These are phyloP conservation scores for Verticillium zaregamsianum DNA, from an alignment of 2,329 filamentous ascomycete species.

Conservation along the genomic window DNA sequence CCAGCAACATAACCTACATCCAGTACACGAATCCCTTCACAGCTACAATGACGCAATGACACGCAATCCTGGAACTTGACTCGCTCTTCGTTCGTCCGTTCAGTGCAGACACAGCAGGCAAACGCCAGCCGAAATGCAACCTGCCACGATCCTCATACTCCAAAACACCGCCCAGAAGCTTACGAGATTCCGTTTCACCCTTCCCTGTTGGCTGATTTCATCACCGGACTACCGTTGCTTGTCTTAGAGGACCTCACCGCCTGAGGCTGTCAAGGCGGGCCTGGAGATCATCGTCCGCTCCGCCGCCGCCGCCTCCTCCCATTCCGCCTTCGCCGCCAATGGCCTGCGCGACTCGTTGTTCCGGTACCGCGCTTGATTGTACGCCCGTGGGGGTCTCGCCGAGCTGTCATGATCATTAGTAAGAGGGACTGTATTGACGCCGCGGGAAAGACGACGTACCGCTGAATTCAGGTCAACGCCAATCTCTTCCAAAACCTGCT, in stretches of 20 bases:
- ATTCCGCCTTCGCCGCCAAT: conserved; percentile 56
- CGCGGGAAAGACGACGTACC: conserved; percentile 49
- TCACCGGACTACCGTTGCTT: neutral
- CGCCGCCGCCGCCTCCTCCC: conserved; percentile 54
- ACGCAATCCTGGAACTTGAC: neutral
- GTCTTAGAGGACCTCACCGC: conserved; percentile 31
- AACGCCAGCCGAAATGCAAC: conserved; percentile 1
- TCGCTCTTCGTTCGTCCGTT: neutral
- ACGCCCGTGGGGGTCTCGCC: conserved; percentile 86
- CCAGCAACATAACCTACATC: too few relatives aligned
- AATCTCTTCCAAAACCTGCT: conserved; percentile 94
- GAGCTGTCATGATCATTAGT: conserved; percentile 54
- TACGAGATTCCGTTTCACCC: neutral
- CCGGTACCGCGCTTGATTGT: conserved; percentile 67
- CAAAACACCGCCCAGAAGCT: neutral
- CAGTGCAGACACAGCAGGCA: neutral
- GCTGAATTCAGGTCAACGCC: conserved; percentile 87
- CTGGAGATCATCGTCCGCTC: conserved; percentile 88
- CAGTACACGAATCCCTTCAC: neutral
- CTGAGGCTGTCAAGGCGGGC: conserved; percentile 86
- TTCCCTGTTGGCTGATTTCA: neutral
- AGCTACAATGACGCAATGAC: neutral
- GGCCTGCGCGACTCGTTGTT: conserved; percentile 80
- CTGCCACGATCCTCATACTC: neutral
- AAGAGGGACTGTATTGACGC: neutral